Evolutionary conservation across 2,329 filamentous ascomycete species (phyloP), one percentile per base, ranked within the genome.

Genomic region (Dothideomycetidae sp.): DNA sequence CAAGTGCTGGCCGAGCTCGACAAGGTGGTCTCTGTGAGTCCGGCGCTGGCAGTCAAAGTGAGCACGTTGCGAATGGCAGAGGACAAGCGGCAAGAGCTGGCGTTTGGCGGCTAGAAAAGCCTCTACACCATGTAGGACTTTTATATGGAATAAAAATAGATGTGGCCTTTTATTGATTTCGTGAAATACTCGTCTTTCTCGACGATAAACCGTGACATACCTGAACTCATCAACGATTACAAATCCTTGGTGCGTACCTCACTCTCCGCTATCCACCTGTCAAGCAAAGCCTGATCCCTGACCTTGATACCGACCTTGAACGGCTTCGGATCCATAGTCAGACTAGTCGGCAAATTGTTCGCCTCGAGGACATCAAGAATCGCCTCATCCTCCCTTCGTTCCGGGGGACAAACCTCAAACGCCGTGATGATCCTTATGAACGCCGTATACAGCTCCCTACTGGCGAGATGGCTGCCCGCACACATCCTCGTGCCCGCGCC

Each of bases 1-100:
- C 75, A 81, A 40, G 81, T 88, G 32, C 72, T 86, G 31, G 63
- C 73, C 42, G 82, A 88, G 52, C 74, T 86, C 42, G 77, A 82
- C 53, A 69, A 73, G 46, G 81, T 84, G 53, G 72, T 78, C 0
- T 31, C 17, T 17, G 26, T 38, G 13, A 38, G 36, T 38, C 36
- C 36, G 17, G 28, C 14, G 28, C 28, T 38, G 19, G 19, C 16
- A 5, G 30, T 33, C 29, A 38, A 38, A 19, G 36, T 33, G 5
- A 21, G 29, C 13, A 10, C 17, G 30, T 29, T 38, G 5, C 36
- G 36, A n/a, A 28, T 14, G 4, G 36, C 36, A 11, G 36, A 38
- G 19, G 26, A 19, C 16, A 29, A 38, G 15, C 31, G 36, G 31
- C 28, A 32, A 21, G 28, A 26, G 19, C 26, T 32, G 21, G n/a